Base-by-base conservation (phyloP, 345 rosid species). In the Abelmoschus esculentus region DNA sequence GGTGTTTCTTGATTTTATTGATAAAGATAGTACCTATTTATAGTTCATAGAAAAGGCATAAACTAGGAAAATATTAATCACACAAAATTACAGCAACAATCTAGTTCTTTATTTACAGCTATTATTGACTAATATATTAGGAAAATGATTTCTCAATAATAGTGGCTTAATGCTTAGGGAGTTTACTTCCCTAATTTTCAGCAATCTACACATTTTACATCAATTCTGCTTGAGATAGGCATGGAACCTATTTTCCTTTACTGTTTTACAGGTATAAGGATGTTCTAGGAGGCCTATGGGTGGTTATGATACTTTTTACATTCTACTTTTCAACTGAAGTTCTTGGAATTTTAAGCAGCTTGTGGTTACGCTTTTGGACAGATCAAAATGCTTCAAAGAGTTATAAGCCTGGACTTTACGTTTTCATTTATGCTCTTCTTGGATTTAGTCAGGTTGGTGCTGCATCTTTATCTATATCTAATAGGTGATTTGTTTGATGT, bases 301-400 rank as follows among this genome's bases (percentile, higher is more conserved):
- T 87, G 55, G 92, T 91, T 15, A 80, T 82, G 79, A 77, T 91
- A 77, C 84, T 91, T 46, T 86, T 95, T 59, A 68, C 79, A 36
- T 91, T 97, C 83, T 88, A 88, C 75, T 71, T 88, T 67, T 64
- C 74, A 60, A 86, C 96, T 18, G 99, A 95, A 85, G 81, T 80
- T 79, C 86, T 95, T 56, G 82, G 96, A 81, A 83, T 95, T 76
- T 87, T 84, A 63, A 86, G 97, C 70, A 95, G 98, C 81, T 85
- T 83, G 26, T 95, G 98, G 99, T 84, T 91, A 81, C 86, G 96
- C 77, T 71, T 80, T 65, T 95, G 99, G 99, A 91, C 98, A 6
- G 84, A 85, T 77, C 90, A 78, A 81, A 88, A 87, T 80, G 78
- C 87, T 61, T 75, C 84, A 8, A 80, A 72, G 80, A 81, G 59